Evolutionary conservation across 1,139 yeast genomes (phyloP).

Genomic region (Spencermartinsiella ligniputridi): DNA sequence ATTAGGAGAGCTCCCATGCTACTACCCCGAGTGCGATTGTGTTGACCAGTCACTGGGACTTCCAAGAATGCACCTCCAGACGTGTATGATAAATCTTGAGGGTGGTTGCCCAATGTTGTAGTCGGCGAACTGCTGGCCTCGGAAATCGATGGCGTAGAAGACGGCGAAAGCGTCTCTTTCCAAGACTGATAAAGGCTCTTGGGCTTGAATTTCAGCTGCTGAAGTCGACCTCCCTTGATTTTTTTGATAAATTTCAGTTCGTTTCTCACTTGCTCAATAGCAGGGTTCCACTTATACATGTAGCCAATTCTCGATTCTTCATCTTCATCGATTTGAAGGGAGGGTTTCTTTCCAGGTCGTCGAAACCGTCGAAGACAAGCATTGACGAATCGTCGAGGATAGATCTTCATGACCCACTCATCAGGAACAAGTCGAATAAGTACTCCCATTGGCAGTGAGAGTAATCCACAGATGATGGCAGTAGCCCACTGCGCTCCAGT

Average conservation of each 20-base stretch:
- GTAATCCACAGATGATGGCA: slow-evolving; percentile 75
- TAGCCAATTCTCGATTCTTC: slow-evolving; percentile 22
- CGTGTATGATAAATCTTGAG: slow-evolving; percentile 9
- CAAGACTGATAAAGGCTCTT: slow-evolving; percentile 24
- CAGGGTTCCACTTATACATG: slow-evolving; percentile 37
- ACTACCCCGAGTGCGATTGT: slow-evolving; percentile 14
- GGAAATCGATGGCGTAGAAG: slow-evolving; percentile 11
- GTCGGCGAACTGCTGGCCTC: slow-evolving; percentile 10
- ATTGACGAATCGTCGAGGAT: slow-evolving; percentile 60
- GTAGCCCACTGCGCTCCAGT: slow-evolving; percentile 87
- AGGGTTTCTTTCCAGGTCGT: slow-evolving; percentile 12
- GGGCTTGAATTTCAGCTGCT: slow-evolving; percentile 34
- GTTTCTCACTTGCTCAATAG: slow-evolving; percentile 38
- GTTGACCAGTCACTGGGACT: slow-evolving; percentile 22
- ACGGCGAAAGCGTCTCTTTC: slow-evolving; percentile 26
- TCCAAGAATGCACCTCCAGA: slow-evolving; percentile 18
- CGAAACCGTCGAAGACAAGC: slow-evolving; percentile 37
- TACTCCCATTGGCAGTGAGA: slow-evolving; percentile 77
- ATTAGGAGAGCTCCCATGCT: slow-evolving; percentile 44
- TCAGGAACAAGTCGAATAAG: slow-evolving; percentile 80
- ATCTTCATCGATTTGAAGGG: slow-evolving; percentile 12
- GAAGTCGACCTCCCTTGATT: slow-evolving; percentile 40
- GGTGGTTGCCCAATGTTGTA: slow-evolving; percentile 11
- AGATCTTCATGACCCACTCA: slow-evolving; percentile 59
- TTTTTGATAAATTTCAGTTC: slow-evolving; percentile 35